Base-by-base conservation (phyloP, 2,329 filamentous ascomycete genomes). In the Sarocladiaceae sp. region DNA sequence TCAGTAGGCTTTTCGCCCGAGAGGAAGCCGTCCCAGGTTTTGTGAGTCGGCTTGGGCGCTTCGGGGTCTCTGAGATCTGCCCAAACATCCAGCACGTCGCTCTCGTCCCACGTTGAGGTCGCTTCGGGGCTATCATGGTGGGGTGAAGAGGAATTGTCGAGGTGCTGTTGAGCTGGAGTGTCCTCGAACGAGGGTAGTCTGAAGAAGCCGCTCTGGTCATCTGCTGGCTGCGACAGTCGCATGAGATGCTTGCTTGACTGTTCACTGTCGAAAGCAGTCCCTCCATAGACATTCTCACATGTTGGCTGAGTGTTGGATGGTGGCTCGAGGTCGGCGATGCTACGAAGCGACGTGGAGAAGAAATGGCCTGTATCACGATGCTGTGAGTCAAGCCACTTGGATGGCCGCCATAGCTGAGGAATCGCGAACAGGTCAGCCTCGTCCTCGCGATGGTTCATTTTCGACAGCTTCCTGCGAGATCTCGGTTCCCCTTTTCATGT, bases 21-120 rank as follows among this genome's bases (percentile, higher is more conserved):
- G 56, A 67, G 58, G 53, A 90, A 90, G 2, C 62, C 65, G 51
- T 88, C 81, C 87, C 87, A 93, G 1, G 82, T 83, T 48, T 73
- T 75, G 54, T 80, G 78, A 31, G 65, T 59, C 6, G 70, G 62
- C 4, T 48, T 42, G 4, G 58, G 57, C n/a, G 52, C 43, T 2
- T 53, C 40, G 9, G 55, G 49, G 11, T 63, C 55, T 6, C 68
- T 62, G 1, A 63, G 56, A 1, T 62, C 54, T 27, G 72, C 59
- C 79, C 80, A 83, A 2, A 73, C 37, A 35, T 66, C 62, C 44
- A 1, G 45, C 33, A 24, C 6, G 29, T 19, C 5, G 40, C 34
- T 9, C 9, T 51, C 52, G 16, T 5, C 21, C 33, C 33, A 20
- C 23, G 20, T n/a, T 6, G 45, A 40, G 33, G 48, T 45, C 13